Conservation (phyloP, 345 rosid species). For the Firmiana major region DNA sequence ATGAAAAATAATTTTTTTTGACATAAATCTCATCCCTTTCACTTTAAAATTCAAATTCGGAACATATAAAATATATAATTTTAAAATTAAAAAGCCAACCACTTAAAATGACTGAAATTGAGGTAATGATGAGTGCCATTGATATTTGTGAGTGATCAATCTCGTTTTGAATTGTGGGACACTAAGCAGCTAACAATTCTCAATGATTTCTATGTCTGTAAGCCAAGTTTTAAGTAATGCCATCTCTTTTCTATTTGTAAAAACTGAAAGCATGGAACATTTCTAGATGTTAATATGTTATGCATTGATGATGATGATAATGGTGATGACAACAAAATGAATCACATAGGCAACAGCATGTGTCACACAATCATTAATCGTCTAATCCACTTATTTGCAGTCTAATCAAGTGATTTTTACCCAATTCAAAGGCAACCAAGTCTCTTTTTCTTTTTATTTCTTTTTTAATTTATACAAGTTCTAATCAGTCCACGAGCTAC, state of each 20-base stretch:
- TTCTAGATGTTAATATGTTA: background rate
- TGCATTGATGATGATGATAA: background rate
- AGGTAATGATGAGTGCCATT: background rate
- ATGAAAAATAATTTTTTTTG: too few species aligned
- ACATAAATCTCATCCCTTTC: too few species aligned
- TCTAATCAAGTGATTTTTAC: background rate
- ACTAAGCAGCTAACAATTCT: too few species aligned
- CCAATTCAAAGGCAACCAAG: background rate
- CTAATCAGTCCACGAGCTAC: background rate
- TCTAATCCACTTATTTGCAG: conserved; percentile 3
- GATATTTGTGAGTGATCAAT: too few species aligned
- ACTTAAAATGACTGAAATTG: too few species aligned
- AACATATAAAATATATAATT: too few species aligned
- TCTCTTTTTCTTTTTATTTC: background rate
- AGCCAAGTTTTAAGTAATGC: too few species aligned
- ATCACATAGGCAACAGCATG: background rate
- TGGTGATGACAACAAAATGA: background rate
- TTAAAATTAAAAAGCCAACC: background rate
- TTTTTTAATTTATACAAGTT: background rate
- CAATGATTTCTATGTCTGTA: too few species aligned
- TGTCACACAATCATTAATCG: background rate
- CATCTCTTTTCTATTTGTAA: background rate
- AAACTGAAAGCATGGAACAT: background rate
- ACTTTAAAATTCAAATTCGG: too few species aligned
- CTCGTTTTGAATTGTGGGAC: background rate